These are phyloP conservation scores for Raddia guianensis DNA, from an alignment of 176 grass and related monocot genomes.

Conservation along the genomic window DNA sequence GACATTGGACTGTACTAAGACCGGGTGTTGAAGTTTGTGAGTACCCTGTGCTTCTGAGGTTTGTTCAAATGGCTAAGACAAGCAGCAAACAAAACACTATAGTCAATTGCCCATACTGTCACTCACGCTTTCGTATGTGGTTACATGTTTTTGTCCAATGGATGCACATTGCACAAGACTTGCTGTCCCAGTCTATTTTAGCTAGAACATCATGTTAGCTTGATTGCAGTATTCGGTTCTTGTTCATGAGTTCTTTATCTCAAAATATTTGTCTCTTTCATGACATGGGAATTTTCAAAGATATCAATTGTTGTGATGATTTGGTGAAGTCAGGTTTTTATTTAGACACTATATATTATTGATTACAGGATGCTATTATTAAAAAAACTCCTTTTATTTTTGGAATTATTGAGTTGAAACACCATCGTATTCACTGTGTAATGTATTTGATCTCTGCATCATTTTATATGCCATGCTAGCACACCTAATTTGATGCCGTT, in stretches of 20 bases:
- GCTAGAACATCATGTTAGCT: background rate
- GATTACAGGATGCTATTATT: background rate
- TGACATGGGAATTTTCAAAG: background rate
- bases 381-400: background rate
- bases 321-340: slow-evolving; percentile 13
- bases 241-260: background rate
- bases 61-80: background rate
- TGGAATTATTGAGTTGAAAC: background rate
- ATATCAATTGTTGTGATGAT: background rate
- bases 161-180: slow-evolving; percentile 1
- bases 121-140: background rate
- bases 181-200: background rate
- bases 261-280: background rate
- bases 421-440: background rate
- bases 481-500: background rate
- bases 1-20: background rate
- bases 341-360: background rate
- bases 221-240: background rate
- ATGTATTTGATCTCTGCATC: slow-evolving; percentile 6
- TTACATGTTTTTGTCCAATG: background rate
- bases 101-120: background rate
- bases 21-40: background rate
- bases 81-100: background rate
- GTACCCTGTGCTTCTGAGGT: background rate
- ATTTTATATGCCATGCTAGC: background rate